Conservation (phyloP, 257 asterid species). For the Fraxinus quadrangulata region DNA sequence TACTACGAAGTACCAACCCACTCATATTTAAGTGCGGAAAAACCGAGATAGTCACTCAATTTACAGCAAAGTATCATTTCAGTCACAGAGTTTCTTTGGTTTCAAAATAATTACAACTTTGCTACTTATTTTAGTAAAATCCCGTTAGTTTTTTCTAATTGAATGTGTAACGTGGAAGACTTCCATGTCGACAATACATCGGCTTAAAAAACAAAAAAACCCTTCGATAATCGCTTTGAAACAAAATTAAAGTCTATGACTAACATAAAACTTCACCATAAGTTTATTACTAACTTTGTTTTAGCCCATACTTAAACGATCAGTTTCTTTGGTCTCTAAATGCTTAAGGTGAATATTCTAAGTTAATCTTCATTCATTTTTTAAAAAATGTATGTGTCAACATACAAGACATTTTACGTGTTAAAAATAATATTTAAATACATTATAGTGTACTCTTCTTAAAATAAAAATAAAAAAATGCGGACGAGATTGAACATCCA, state of each 20-base stretch:
- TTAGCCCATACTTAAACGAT: not conserved
- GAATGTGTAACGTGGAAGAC: not conserved
- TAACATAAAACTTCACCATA: not conserved
- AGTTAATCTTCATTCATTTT: not conserved
- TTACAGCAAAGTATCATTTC: not conserved
- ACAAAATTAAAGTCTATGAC: not conserved
- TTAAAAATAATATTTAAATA: no score
- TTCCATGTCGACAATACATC: not conserved
- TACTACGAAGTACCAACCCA: conserved; percentile 29
- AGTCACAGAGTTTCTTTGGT: not conserved
- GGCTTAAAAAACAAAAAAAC: no score
- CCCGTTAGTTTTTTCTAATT: not conserved
- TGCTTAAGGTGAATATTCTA: not conserved
- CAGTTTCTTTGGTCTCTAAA: not conserved
- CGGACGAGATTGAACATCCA: not conserved
- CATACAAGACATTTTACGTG: no score
- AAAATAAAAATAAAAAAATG: no score
- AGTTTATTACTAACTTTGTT: not conserved
- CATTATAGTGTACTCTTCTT: not conserved
- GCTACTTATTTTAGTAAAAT: not conserved
- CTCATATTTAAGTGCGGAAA: not conserved
- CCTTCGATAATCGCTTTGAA: not conserved
- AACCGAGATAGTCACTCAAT: not conserved
- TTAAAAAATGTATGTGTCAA: not conserved
- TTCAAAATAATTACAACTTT: not conserved